Percentiles rank a stretch among this genome's conserved stretches.
phyloP scores from a whole-genome alignment of 2,329 filamentous ascomycete species.

The Trichoderma gracile region DNA sequence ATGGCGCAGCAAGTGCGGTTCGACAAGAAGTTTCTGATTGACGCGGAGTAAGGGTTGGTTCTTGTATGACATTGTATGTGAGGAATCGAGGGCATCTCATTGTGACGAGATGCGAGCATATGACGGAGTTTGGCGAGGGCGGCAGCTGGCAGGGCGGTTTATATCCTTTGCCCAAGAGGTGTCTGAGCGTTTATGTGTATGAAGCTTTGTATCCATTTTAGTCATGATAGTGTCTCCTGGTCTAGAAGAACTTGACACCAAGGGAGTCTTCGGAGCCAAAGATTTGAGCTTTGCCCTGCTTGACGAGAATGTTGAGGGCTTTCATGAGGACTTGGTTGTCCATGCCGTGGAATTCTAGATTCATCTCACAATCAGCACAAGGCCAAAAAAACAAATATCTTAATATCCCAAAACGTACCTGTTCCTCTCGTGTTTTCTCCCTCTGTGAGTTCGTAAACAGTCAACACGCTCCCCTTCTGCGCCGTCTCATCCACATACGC shows the following conservation, averaged over 20 bases:
- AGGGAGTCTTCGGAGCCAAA: constrained; percentile 86
- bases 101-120: constrained; percentile 24
- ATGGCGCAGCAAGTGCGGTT: constrained; percentile 83
- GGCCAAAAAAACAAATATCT: no score
- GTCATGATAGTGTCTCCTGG: not conserved
- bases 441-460: constrained; percentile 86
- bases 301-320: constrained; percentile 78
- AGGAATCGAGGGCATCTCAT: not conserved
- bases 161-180: not conserved
- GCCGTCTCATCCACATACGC: constrained; percentile 84
- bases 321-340: constrained; percentile 78
- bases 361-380: no score
- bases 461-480: constrained; percentile 85
- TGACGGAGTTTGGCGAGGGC: constrained; percentile 28
- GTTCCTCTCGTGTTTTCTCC: constrained; percentile 76
- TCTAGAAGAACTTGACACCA: constrained; percentile 95
- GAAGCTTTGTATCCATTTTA: not conserved
- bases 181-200: not conserved
- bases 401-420: constrained; percentile 52
- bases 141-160: not conserved
- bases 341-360: constrained; percentile 84
- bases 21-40: constrained; percentile 60
- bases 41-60: constrained; percentile 25
- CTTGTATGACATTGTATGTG: not conserved
- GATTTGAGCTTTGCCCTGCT: constrained; percentile 87